A percentile compares a stretch with the other conserved stretches of the same genome.
phyloP scores from a whole-genome alignment of 2,329 filamentous ascomycete species.

The Metarhizium brunneum region DNA sequence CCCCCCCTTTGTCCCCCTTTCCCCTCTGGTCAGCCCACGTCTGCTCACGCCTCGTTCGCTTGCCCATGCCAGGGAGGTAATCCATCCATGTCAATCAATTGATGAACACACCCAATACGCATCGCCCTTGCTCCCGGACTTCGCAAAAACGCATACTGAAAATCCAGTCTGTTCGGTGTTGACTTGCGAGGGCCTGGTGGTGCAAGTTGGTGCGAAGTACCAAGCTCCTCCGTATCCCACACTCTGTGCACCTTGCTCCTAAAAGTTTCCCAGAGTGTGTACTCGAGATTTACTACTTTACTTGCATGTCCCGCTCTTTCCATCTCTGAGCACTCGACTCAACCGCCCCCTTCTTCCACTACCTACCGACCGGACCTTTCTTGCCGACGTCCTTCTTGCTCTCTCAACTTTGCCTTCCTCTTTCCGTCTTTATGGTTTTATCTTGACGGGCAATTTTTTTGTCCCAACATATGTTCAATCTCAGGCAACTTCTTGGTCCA shows the following conservation, averaged over 20 bases:
- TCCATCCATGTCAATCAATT: conserved; percentile 12
- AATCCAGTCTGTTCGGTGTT: background rate
- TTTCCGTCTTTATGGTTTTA: background rate
- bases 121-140: conserved; percentile 5
- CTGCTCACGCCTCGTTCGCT: background rate
- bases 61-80: background rate
- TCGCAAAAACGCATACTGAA: conserved; percentile 3
- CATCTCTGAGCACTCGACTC: conserved; percentile 3
- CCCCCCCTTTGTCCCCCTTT: background rate
- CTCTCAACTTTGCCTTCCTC: background rate
- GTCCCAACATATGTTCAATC: background rate
- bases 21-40: background rate
- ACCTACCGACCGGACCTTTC: background rate
- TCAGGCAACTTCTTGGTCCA: background rate
- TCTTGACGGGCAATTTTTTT: background rate
- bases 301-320: conserved; percentile 5
- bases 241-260: background rate
- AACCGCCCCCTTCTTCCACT: background rate
- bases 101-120: background rate
- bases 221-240: background rate
- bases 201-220: background rate
- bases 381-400: background rate
- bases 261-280: background rate
- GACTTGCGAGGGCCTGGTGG: background rate
- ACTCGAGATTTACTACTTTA: conserved; percentile 3